Evolutionary conservation across 2,329 filamentous ascomycete genomes (phyloP), one percentile per base, ranked within the genome.

Genomic region (Calycina herbarum): DNA sequence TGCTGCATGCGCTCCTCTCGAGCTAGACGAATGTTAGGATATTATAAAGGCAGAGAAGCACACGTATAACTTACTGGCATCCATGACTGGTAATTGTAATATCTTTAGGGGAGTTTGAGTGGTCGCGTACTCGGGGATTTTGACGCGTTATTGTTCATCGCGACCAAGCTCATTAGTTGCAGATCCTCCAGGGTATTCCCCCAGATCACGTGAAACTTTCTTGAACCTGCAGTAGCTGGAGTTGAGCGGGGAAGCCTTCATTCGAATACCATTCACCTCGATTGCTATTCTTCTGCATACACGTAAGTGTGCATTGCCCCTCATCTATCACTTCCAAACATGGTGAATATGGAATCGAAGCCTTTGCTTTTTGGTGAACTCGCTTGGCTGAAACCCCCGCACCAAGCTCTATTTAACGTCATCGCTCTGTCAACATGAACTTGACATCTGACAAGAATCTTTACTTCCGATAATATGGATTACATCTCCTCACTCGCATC

Each of bases 1-100:
- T 87, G 82, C 68, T 86, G 85, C 79, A 89, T 82, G 73, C 86
- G 85, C 74, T 87, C 85, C 71, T 86, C 84, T 70, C 86, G 85
- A 73, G 81, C 83, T 85, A 42, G 27, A 56, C 45, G 17, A 24
- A 17, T 45, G 59, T 71, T 67, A 71, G 69, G 58, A 67, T 24
- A 38, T 62, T 17, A 54, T 29, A 11, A 27, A n/a, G 13, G 5
- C 11, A 6, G 2, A 20, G 5, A 56, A 48, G 5, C 13, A 11
- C 15, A 33, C 11, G 7, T 27, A 38, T 5, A 24, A 64, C 69
- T 63, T 64, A 72, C 70, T 61, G 27, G 58, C 68, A 40, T 66
- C 65, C 70, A 72, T 71, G 31, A 31, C 45, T 48, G 45, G 4
- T 10, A 10, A 51, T 51, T 51, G 10, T 11, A 24, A 10, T 10